Conservation (phyloP, 257 asterid genomes). For the Solanum pennellii region DNA sequence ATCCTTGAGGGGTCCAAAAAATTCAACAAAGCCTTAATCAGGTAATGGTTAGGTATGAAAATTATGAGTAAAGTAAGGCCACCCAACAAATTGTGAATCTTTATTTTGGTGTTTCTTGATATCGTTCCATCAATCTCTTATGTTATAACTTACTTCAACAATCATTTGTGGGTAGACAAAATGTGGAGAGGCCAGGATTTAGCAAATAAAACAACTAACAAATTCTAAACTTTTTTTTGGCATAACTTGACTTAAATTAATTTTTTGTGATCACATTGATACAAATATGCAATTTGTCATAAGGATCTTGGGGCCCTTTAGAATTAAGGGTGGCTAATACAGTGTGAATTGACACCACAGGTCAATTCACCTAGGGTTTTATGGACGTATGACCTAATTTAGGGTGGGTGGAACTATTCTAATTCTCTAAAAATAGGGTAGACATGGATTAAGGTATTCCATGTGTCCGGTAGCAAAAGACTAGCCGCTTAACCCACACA, state of each 20-base stretch:
- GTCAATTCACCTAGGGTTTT: background rate
- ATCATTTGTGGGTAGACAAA: background rate
- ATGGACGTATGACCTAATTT: background rate
- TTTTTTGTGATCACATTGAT: background rate
- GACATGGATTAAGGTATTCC: background rate
- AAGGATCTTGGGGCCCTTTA: background rate
- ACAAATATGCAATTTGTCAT: background rate
- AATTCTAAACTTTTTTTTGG: background rate
- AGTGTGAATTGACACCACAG: background rate
- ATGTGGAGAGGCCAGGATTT: background rate
- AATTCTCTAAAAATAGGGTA: background rate
- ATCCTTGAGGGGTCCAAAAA: background rate
- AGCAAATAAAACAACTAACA: background rate
- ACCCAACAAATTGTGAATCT: background rate
- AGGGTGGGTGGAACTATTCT: background rate
- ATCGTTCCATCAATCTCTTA: background rate
- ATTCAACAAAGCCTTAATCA: background rate
- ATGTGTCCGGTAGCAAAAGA: background rate
- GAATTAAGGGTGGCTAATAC: background rate
- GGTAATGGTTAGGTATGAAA: too few relatives aligned
- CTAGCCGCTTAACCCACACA: background rate
- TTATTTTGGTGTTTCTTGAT: background rate
- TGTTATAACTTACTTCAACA: background rate
- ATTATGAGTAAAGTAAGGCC: too few relatives aligned
- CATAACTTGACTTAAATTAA: background rate